Conservation (phyloP, 2,329 filamentous ascomycete species). For the Monosporascus ibericus region DNA sequence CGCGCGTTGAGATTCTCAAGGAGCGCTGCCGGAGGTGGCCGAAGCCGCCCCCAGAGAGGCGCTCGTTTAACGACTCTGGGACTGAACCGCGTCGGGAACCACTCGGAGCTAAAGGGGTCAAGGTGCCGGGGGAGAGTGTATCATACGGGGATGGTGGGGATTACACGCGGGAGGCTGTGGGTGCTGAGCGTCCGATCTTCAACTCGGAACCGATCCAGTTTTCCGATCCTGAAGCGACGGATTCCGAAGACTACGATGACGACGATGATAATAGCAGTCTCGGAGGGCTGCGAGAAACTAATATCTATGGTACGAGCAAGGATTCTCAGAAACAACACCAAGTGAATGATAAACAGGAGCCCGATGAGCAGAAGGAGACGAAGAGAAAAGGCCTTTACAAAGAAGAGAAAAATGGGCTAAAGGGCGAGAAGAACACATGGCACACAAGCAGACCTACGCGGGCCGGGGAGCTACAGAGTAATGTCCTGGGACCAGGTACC, state of each 20-base stretch:
- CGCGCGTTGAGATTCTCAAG: slow-evolving; percentile 8
- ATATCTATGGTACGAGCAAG: no score
- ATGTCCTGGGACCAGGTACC: no score
- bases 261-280: neutral
- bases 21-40: slow-evolving; percentile 16
- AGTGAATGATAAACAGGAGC: no score
- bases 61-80: slow-evolving; percentile 2
- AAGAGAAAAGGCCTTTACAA: neutral
- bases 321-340: no score
- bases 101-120: neutral
- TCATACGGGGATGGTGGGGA: neutral
- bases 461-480: neutral
- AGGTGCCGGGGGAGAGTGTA: no score
- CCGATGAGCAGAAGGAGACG: neutral
- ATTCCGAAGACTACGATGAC: neutral
- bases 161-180: neutral
- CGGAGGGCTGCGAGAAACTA: neutral
- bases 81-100: neutral
- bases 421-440: neutral
- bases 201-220: neutral
- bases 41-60: slow-evolving; percentile 8
- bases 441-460: neutral
- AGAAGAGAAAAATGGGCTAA: neutral
- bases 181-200: neutral
- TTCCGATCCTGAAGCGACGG: neutral